These are phyloP conservation scores for Lactarius pseudohatsudake DNA, from an alignment of 768 basidiomycete genomes.

Conservation along the genomic window DNA sequence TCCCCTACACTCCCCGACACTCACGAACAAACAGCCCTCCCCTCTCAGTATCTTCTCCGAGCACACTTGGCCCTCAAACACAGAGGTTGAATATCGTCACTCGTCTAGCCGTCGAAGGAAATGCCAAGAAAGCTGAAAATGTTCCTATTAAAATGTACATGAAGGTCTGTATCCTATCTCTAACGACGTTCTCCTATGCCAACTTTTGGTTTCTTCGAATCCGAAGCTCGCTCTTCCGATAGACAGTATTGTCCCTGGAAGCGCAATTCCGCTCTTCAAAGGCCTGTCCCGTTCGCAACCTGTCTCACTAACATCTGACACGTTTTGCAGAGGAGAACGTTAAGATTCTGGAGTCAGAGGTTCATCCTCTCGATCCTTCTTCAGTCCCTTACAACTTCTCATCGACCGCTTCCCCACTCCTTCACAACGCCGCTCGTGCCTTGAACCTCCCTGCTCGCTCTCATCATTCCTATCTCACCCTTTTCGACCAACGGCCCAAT, in stretches of 20 bases:
- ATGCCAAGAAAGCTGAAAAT: slow-evolving; percentile 65
- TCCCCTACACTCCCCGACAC: slow-evolving; percentile 29
- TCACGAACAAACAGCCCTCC: slow-evolving; percentile 35
- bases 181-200: background rate
- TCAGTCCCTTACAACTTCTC: slow-evolving; percentile 79
- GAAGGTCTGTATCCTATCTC: slow-evolving; percentile 49
- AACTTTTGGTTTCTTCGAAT: slow-evolving; percentile 31
- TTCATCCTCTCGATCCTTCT: slow-evolving; percentile 71
- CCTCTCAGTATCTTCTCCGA: slow-evolving; percentile 31
- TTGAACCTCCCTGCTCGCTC: slow-evolving; percentile 64
- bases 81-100: slow-evolving; percentile 65
- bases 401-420: slow-evolving; percentile 55
- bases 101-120: slow-evolving; percentile 72
- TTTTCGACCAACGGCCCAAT: slow-evolving; percentile 41
- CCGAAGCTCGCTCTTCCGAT: slow-evolving; percentile 57
- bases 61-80: slow-evolving; percentile 33
- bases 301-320: slow-evolving; percentile 7
- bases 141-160: slow-evolving; percentile 73
- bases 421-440: slow-evolving; percentile 67
- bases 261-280: slow-evolving; percentile 69
- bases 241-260: slow-evolving; percentile 63
- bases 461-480: slow-evolving; percentile 57
- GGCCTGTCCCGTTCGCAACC: slow-evolving; percentile 40
- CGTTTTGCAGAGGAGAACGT: slow-evolving; percentile 68
- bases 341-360: slow-evolving; percentile 68